phyloP scores from a whole-genome alignment of 1,284 basidiomycete genomes.

The Ganoderma boninense region DNA sequence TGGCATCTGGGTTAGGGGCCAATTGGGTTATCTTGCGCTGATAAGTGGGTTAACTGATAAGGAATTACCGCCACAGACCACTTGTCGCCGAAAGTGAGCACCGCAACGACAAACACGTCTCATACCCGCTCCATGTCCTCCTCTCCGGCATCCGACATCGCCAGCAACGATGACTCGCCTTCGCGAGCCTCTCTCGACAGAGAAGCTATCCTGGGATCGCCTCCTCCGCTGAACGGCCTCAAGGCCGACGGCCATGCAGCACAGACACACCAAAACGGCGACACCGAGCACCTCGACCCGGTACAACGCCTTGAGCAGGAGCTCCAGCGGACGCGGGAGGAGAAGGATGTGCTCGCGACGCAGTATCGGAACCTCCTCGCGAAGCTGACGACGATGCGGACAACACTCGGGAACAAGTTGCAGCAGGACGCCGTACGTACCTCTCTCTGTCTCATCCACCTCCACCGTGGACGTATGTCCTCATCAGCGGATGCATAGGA shows the following conservation, averaged over 20 bases:
- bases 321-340: constrained; percentile 69
- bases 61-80: background rate
- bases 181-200: constrained; percentile 41
- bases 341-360: constrained; percentile 85
- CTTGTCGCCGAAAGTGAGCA: background rate
- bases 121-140: constrained; percentile 29
- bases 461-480: constrained; percentile 27
- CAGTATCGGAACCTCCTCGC: constrained; percentile 90
- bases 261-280: constrained; percentile 21
- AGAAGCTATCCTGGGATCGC: constrained; percentile 35
- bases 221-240: constrained; percentile 39
- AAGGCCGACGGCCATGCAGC: constrained; percentile 37
- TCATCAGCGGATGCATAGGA: constrained; percentile 66
- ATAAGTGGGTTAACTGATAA: constrained; percentile 6
- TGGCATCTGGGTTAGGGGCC: background rate
- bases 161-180: constrained; percentile 26
- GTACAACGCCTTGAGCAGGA: constrained; percentile 64
- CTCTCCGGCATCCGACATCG: constrained; percentile 29
- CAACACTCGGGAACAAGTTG: constrained; percentile 92
- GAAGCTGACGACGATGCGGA: constrained; percentile 94
- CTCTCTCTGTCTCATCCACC: constrained; percentile 18
- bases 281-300: constrained; percentile 49
- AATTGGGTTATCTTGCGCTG: background rate
- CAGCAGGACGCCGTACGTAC: constrained; percentile 93
- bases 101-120: constrained; percentile 10